Evolutionary conservation across 306 rosid species (phyloP).

Genomic region (Sechiopsis laciniata): DNA sequence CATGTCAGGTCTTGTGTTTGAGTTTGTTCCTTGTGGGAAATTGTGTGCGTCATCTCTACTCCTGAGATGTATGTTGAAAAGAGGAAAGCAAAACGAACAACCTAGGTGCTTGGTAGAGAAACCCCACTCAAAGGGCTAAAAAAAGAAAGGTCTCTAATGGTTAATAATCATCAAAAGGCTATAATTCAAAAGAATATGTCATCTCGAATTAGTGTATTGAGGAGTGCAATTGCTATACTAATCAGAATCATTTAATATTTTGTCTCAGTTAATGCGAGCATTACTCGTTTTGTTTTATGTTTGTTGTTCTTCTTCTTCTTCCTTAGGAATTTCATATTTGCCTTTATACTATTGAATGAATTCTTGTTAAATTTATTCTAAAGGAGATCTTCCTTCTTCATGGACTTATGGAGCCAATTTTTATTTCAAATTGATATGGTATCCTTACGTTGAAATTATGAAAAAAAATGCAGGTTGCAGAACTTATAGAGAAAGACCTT

Average conservation of each 20-base stretch:
- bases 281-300: background rate
- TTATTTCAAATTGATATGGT: background rate
- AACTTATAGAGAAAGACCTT: constrained; percentile 82
- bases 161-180: background rate
- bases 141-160: background rate
- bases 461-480: constrained; percentile 63
- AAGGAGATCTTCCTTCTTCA: background rate
- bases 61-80: background rate
- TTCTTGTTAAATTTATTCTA: background rate
- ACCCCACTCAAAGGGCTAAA: background rate
- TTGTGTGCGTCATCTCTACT: background rate
- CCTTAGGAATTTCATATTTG: background rate
- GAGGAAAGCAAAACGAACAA: background rate
- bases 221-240: background rate
- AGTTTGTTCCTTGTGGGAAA: constrained; percentile 14
- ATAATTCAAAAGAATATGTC: background rate
- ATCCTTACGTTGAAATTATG: background rate
- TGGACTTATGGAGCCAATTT: background rate
- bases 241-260: constrained; percentile 10
- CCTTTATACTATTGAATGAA: background rate
- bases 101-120: background rate
- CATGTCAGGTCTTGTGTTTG: background rate
- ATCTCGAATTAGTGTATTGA: background rate
- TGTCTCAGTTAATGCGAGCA: background rate
- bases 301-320: background rate